A percentile compares a stretch with the other conserved stretches of the same genome.
These are phyloP conservation scores for Ramaria sp. DNA, from an alignment of 768 basidiomycete genomes.

Conservation along the genomic window DNA sequence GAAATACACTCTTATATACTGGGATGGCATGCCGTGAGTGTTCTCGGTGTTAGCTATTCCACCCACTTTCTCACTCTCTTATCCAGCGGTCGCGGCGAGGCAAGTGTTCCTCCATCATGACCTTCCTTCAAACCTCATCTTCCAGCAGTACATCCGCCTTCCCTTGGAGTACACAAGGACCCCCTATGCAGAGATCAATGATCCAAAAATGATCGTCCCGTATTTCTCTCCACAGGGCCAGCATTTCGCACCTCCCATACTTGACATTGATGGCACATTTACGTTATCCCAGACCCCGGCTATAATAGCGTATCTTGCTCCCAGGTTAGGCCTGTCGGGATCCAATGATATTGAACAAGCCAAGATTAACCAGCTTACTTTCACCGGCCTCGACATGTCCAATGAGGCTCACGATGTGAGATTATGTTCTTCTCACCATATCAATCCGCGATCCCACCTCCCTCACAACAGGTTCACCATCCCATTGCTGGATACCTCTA, in stretches of 20 bases:
- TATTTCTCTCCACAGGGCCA: conserved; percentile 16
- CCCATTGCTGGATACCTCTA: conserved; percentile 22
- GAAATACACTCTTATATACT: conserved; percentile 5
- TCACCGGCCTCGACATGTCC: conserved; percentile 24
- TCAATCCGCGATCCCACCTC: background rate
- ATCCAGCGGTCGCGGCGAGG: conserved; percentile 6
- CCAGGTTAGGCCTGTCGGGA: conserved; percentile 25
- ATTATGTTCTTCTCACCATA: conserved; percentile 6
- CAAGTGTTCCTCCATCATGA: background rate
- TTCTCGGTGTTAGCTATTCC: background rate
- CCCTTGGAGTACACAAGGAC: conserved; percentile 11
- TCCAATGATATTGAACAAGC: conserved; percentile 19
- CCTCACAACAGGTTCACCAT: conserved; percentile 19
- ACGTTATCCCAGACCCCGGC: conserved; percentile 25
- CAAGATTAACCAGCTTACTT: conserved; percentile 26
- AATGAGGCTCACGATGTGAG: conserved; percentile 23
- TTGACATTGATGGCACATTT: conserved; percentile 21
- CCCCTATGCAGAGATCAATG: conserved; percentile 21
- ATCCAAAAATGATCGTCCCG: conserved; percentile 11
- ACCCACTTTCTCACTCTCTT: background rate
- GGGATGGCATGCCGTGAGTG: conserved; percentile 7
- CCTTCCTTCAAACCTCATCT: background rate
- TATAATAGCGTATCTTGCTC: conserved; percentile 26
- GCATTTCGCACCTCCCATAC: conserved; percentile 31
- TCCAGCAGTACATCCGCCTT: conserved; percentile 3